A percentile compares a stretch with the other conserved stretches of the same genome.
These are phyloP conservation scores for Fraxinus sp. DNA, from an alignment of 305 asterid genomes.

Conservation along the genomic window DNA sequence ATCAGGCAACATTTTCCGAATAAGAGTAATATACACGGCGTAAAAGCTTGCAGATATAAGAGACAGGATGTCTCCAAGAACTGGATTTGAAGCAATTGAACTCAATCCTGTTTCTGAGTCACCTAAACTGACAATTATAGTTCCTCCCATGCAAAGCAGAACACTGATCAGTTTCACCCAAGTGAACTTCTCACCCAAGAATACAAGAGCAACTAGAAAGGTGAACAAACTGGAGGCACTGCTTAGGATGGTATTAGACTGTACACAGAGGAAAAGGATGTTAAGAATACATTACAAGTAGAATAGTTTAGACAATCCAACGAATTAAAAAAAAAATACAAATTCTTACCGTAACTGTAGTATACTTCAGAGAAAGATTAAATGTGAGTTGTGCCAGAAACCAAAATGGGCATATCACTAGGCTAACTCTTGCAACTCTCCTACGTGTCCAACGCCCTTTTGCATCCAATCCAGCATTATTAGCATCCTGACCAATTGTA, in stretches of 20 bases:
- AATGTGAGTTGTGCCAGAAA: slow-evolving; percentile 90
- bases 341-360: slow-evolving; percentile 80
- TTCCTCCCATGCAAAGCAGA: slow-evolving; percentile 93
- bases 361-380: slow-evolving; percentile 86
- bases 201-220: slow-evolving; percentile 76
- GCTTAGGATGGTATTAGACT: slow-evolving; percentile 94
- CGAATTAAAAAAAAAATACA: background rate
- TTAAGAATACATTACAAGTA: slow-evolving; percentile 6
- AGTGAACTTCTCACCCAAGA: slow-evolving; percentile 80
- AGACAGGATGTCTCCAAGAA: slow-evolving; percentile 70
- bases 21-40: slow-evolving; percentile 76
- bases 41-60: slow-evolving; percentile 75
- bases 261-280: slow-evolving; percentile 27
- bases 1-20: slow-evolving; percentile 82
- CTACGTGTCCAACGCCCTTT: slow-evolving; percentile 87
- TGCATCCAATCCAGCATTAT: slow-evolving; percentile 47
- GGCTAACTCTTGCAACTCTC: slow-evolving; percentile 82
- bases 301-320: background rate
- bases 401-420: slow-evolving; percentile 88
- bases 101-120: slow-evolving; percentile 57
- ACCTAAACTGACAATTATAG: slow-evolving; percentile 75
- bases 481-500: slow-evolving; percentile 20
- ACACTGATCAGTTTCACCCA: slow-evolving; percentile 87
- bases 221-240: slow-evolving; percentile 91
- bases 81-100: slow-evolving; percentile 56